phyloP scores from a whole-genome alignment of 2,329 filamentous ascomycete genomes.

The Niveomyces coronatus region DNA sequence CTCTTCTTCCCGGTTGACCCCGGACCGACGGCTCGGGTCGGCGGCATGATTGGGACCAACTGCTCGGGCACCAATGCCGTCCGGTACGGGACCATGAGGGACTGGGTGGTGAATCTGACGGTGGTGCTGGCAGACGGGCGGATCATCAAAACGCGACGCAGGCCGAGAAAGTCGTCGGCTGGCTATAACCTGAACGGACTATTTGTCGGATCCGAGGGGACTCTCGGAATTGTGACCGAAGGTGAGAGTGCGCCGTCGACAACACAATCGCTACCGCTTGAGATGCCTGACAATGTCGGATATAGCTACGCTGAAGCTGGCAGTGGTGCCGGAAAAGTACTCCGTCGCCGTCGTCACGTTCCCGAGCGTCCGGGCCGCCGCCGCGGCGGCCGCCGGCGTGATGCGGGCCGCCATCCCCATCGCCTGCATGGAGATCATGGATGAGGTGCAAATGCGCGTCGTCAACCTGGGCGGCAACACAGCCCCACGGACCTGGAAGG shows the following conservation, averaged over 20 bases:
- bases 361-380: constrained; percentile 65
- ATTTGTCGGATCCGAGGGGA: constrained; percentile 76
- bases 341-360: constrained; percentile 75
- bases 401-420: constrained; percentile 66
- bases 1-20: constrained; percentile 91
- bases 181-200: constrained; percentile 75
- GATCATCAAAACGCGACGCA: constrained; percentile 65
- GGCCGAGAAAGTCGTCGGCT: constrained; percentile 72
- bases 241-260: constrained; percentile 20
- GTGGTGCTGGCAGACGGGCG: constrained; percentile 71
- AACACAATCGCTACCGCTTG: neutral
- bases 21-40: constrained; percentile 62
- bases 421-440: constrained; percentile 77
- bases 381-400: constrained; percentile 62
- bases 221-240: constrained; percentile 71
- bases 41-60: constrained; percentile 75
- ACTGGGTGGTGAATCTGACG: constrained; percentile 76
- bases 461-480: constrained; percentile 67
- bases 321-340: constrained; percentile 64
- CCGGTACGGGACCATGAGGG: constrained; percentile 77
- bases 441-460: constrained; percentile 78
- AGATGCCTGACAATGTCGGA: neutral
- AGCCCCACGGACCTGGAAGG: constrained; percentile 59
- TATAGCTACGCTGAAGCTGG: constrained; percentile 70
- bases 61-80: constrained; percentile 72